These are phyloP conservation scores for Termitomyces sp. DNA, from an alignment of 768 basidiomycete genomes.

Conservation along the genomic window DNA sequence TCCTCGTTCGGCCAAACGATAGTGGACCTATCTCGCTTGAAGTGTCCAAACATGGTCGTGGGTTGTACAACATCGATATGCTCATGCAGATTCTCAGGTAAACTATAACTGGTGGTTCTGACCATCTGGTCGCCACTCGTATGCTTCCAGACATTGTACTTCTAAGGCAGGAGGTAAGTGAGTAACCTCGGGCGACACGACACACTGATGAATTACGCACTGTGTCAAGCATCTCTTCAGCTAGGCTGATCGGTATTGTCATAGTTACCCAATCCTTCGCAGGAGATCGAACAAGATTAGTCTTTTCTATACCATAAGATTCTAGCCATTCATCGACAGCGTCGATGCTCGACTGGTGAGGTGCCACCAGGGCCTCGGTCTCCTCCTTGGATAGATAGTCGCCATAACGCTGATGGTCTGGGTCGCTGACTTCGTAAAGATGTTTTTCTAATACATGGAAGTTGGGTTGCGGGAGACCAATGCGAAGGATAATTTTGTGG, in stretches of 20 bases:
- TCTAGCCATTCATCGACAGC: conserved; percentile 59
- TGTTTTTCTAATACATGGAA: conserved; percentile 45
- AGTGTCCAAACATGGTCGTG: conserved; percentile 55
- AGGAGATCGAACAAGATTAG: conserved; percentile 46
- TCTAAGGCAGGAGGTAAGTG: conserved; percentile 26
- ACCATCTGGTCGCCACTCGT: conserved; percentile 47
- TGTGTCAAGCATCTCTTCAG: conserved; percentile 68
- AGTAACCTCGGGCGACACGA: neutral
- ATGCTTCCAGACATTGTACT: conserved; percentile 60
- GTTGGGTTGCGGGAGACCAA: conserved; percentile 50
- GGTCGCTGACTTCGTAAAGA: conserved; percentile 54
- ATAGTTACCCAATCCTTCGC: conserved; percentile 68
- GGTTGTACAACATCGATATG: conserved; percentile 70
- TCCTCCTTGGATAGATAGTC: conserved; percentile 58
- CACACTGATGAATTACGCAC: conserved; percentile 28
- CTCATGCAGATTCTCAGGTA: conserved; percentile 50
- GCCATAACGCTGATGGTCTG: conserved; percentile 48
- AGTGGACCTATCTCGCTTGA: conserved; percentile 33
- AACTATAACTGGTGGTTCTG: conserved; percentile 64
- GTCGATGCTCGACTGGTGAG: conserved; percentile 44
- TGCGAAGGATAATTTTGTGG: conserved; percentile 48
- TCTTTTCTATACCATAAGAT: conserved; percentile 44
- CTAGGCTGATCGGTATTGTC: conserved; percentile 48
- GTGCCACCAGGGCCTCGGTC: conserved; percentile 56
- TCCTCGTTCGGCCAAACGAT: conserved; percentile 19